Evolutionary conservation across 202 grass and related monocot genomes (phyloP).

Genomic region (Zizania palustris): DNA sequence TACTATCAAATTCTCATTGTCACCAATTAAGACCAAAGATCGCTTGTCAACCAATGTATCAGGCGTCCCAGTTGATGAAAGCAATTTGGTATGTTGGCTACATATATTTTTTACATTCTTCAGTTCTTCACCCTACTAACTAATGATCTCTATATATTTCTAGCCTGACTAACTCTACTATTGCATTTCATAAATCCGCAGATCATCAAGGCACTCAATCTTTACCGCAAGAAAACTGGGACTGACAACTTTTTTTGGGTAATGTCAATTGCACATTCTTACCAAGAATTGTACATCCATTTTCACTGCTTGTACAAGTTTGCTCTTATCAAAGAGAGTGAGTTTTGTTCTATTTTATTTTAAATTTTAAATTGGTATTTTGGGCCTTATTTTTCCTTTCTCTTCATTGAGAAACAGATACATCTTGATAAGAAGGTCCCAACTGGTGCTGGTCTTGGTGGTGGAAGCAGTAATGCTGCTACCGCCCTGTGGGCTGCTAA

Average conservation of each 20-base stretch:
- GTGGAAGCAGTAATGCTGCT: slow-evolving; percentile 97
- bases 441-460: slow-evolving; percentile 98
- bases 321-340: neutral
- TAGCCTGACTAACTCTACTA: slow-evolving; percentile 3
- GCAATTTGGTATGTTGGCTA: slow-evolving; percentile 70
- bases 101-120: slow-evolving; percentile 29
- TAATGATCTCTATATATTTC: slow-evolving; percentile 30
- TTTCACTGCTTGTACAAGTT: neutral
- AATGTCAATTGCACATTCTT: slow-evolving; percentile 35
- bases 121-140: slow-evolving; percentile 15
- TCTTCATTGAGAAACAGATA: slow-evolving; percentile 57
- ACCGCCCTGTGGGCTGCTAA: slow-evolving; percentile 98
- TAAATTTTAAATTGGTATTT: no score
- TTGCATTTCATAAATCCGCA: slow-evolving; percentile 49
- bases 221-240: slow-evolving; percentile 95
- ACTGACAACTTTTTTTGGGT: slow-evolving; percentile 96
- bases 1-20: slow-evolving; percentile 96
- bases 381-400: slow-evolving; percentile 24
- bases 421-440: slow-evolving; percentile 98
- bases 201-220: slow-evolving; percentile 96
- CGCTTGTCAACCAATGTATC: slow-evolving; percentile 86
- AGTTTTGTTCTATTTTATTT: slow-evolving; percentile 27
- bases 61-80: slow-evolving; percentile 91
- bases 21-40: slow-evolving; percentile 91
- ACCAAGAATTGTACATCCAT: neutral